Conservation (phyloP, 2,329 filamentous ascomycete species). For the Thermochaetoides dissita region DNA sequence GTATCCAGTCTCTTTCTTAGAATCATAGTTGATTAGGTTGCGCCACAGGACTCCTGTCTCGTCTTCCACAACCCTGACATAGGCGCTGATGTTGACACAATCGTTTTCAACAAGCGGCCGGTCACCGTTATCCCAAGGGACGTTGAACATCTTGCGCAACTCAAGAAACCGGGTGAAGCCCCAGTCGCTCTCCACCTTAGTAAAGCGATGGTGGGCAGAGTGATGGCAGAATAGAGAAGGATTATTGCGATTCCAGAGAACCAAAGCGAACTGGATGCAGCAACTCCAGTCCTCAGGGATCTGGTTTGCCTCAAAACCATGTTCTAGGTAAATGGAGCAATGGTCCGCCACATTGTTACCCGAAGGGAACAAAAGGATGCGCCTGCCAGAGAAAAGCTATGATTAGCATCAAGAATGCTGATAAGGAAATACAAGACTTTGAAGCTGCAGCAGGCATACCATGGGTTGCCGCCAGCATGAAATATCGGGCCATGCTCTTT, state of each 20-base stretch:
- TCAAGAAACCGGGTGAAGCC: conserved; percentile 96
- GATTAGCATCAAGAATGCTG: too few species aligned
- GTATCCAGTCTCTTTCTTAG: conserved; percentile 97
- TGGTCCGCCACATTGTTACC: conserved; percentile 81
- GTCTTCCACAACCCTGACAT: conserved; percentile 69
- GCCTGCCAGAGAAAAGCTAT: conserved; percentile 37
- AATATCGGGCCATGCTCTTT: conserved; percentile 84
- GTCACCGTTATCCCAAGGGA: conserved; percentile 54
- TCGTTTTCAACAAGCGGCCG: conserved; percentile 68
- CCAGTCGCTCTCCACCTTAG: conserved; percentile 93
- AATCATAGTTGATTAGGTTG: conserved; percentile 89
- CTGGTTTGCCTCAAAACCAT: conserved; percentile 64
- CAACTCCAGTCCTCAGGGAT: conserved; percentile 90
- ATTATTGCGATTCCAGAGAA: conserved; percentile 87
- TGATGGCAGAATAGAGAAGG: conserved; percentile 73
- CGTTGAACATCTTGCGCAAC: conserved; percentile 68
- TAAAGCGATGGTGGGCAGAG: conserved; percentile 88
- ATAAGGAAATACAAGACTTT: too few species aligned
- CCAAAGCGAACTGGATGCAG: conserved; percentile 88
- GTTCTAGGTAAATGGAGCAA: conserved; percentile 90
- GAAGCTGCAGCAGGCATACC: conserved; percentile 36
- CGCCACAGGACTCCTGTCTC: conserved; percentile 84
- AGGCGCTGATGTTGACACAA: conserved; percentile 65
- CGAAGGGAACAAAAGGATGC: conserved; percentile 86
- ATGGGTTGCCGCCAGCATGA: conserved; percentile 73